Base-by-base conservation (phyloP, 176 grass and related monocot genomes). In the Musa schizocarpa region DNA sequence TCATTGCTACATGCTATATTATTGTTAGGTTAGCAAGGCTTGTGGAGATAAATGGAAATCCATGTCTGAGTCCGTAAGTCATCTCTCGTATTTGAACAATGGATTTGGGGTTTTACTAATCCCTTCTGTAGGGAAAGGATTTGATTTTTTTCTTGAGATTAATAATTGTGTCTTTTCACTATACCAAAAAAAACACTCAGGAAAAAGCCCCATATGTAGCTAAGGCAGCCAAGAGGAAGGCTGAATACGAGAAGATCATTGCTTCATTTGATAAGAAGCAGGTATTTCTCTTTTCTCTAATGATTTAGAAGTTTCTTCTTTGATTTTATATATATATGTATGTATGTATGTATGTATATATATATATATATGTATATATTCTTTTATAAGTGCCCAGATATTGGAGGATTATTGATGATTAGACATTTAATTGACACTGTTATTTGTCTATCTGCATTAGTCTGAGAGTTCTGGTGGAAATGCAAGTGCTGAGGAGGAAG, bases 11-110 rank as follows among this genome's bases (percentile, higher is more conserved):
- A 49, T 82, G 26, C 23, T 64, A 13, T 19, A 1, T 53, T 54
- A 14, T 43, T 25, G 63, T 59, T 61, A 86, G 84, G 84, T 86
- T 12, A 73, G 79, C 75, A 86, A 86, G 82, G 84, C 84, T 74
- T 79, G 74, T 69, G 84, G 84, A 43, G 80, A 53, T 14, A 86
- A 75, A 73, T 86, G 84, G 84, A 86, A 86, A 75, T 58, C 79
- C 11, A 68, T 86, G 84, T 86, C 84, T 19, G 84, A 82, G 0
- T n/a, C 80, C 51, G 84, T 70, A n/a, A 34, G 84, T 69, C 65
- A 9, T 51, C 53, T 72, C 13, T 12, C 25, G 62, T 5, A 10
- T 8, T 2, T 0, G 51, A 53, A 72, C 11, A 76, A 27, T 9
- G 52, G 1, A 27, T 4, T 13, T 65, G 0, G 7, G 8, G 3